Percentiles rank a stretch among this genome's conserved stretches.
Conservation (phyloP, 2,329 filamentous ascomycete genomes). For the Fusarium solani-melongenae region DNA sequence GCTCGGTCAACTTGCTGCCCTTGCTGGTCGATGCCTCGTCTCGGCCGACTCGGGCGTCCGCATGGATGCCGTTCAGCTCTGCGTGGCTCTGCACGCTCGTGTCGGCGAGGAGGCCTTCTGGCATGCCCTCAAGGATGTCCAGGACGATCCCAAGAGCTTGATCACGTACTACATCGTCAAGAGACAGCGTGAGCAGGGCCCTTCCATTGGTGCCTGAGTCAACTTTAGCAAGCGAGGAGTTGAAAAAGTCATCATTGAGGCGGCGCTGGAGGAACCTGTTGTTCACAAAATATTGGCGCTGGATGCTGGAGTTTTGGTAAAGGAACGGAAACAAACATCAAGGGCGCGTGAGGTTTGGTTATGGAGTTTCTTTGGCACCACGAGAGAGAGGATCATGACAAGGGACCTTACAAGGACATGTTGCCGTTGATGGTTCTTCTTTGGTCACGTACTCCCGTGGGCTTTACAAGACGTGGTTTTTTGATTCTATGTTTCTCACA, state of each 20-base stretch:
- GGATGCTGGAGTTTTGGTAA: slow-evolving; percentile 38
- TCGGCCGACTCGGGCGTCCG: slow-evolving; percentile 71
- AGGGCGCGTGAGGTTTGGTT: not conserved
- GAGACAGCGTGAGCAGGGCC: slow-evolving; percentile 66
- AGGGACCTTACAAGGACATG: not conserved
- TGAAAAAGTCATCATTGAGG: not conserved
- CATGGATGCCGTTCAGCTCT: slow-evolving; percentile 84
- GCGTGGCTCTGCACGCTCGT: slow-evolving; percentile 74
- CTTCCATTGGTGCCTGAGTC: slow-evolving; percentile 15
- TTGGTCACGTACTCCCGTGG: slow-evolving; percentile 15
- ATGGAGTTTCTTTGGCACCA: slow-evolving; percentile 13
- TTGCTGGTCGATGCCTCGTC: slow-evolving; percentile 68
- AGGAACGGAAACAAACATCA: not conserved
- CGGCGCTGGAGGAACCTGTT: slow-evolving; percentile 9
- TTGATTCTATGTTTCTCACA: slow-evolving; percentile 21
- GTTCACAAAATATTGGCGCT: slow-evolving; percentile 27
- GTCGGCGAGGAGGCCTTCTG: slow-evolving; percentile 74
- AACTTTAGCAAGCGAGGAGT: not conserved
- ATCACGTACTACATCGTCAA: slow-evolving; percentile 86
- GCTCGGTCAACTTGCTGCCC: slow-evolving; percentile 60
- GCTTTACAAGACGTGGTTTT: slow-evolving; percentile 4
- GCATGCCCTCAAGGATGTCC: slow-evolving; percentile 71
- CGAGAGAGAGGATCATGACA: slow-evolving; percentile 7
- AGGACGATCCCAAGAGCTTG: slow-evolving; percentile 79
- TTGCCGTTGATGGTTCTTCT: slow-evolving; percentile 10